Conservation (phyloP, 306 rosid species). For the Geum urbanum region DNA sequence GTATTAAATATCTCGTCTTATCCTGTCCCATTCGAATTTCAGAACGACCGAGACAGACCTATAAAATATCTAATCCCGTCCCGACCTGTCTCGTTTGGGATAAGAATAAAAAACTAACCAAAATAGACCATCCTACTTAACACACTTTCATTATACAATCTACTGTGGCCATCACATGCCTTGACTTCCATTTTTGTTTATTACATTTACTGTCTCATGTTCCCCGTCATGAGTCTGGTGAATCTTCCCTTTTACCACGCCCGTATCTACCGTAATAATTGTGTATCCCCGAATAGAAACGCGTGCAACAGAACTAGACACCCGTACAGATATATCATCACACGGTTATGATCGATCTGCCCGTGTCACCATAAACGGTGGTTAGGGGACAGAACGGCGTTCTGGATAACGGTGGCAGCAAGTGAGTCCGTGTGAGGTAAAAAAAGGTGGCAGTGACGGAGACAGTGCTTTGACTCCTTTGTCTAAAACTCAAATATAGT, state of each 20-base stretch:
- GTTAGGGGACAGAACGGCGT: constrained; percentile 59
- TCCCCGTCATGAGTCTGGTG: constrained; percentile 1
- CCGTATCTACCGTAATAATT: constrained; percentile 54
- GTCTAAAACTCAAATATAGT: background rate
- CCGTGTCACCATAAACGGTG: background rate
- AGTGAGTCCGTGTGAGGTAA: background rate
- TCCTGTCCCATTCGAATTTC: too few species aligned
- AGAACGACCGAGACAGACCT: too few species aligned
- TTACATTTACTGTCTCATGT: constrained; percentile 11
- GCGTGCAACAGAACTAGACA: constrained; percentile 26
- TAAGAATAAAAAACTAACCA: too few species aligned
- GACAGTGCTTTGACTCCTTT: background rate
- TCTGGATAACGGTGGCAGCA: constrained; percentile 8
- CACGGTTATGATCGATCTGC: background rate
- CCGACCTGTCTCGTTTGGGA: too few species aligned
- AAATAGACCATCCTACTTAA: too few species aligned
- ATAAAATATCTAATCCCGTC: too few species aligned
- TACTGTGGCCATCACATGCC: too few species aligned
- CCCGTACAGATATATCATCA: background rate
- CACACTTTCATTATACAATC: too few species aligned
- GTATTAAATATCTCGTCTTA: too few species aligned
- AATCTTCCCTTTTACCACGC: constrained; percentile 40
- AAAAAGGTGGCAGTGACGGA: background rate
- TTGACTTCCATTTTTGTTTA: background rate
- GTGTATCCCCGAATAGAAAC: constrained; percentile 30